Evolutionary conservation across 2,329 filamentous ascomycete genomes (phyloP).

Genomic region (Penicillium capsulatum): DNA sequence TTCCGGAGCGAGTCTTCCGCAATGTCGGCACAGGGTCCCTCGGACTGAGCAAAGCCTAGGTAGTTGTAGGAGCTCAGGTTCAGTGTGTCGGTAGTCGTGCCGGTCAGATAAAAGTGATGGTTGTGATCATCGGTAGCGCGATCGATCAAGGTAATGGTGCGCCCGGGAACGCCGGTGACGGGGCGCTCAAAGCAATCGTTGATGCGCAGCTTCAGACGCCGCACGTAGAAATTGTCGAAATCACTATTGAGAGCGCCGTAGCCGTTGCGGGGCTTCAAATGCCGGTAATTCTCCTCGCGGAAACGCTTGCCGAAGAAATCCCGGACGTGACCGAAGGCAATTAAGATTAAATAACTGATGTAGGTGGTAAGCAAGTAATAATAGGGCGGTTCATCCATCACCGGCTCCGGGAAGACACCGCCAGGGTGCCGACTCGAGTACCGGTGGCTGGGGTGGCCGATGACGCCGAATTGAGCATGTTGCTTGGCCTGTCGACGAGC

Average conservation of each 20-base stretch:
- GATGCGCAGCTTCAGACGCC: slow-evolving; percentile 86
- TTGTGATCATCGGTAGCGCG: slow-evolving; percentile 90
- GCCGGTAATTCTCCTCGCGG: slow-evolving; percentile 77
- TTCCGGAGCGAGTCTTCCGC: slow-evolving; percentile 81
- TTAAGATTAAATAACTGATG: slow-evolving; percentile 94
- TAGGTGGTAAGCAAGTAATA: slow-evolving; percentile 97
- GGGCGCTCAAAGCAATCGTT: slow-evolving; percentile 96
- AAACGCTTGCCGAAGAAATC: slow-evolving; percentile 98
- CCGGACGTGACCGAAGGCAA: slow-evolving; percentile 88
- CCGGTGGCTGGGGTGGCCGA: slow-evolving; percentile 73
- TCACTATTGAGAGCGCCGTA: slow-evolving; percentile 96
- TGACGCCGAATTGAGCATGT: slow-evolving; percentile 87
- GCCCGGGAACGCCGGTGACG: slow-evolving; percentile 86
- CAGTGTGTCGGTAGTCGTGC: slow-evolving; percentile 86
- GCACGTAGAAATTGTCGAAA: slow-evolving; percentile 97
- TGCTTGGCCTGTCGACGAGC: slow-evolving; percentile 67
- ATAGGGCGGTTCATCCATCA: slow-evolving; percentile 94
- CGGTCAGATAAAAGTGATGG: slow-evolving; percentile 79
- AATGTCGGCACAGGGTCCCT: slow-evolving; percentile 90
- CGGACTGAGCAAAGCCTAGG: slow-evolving; percentile 94
- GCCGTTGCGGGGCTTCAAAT: slow-evolving; percentile 76
- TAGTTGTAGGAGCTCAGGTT: slow-evolving; percentile 99
- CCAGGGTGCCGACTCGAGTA: slow-evolving; percentile 88
- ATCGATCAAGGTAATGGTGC: slow-evolving; percentile 89
- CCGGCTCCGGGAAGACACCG: slow-evolving; percentile 70